Evolutionary conservation across 2,329 filamentous ascomycete genomes (phyloP).

Genomic region (Xylariaceae sp.): DNA sequence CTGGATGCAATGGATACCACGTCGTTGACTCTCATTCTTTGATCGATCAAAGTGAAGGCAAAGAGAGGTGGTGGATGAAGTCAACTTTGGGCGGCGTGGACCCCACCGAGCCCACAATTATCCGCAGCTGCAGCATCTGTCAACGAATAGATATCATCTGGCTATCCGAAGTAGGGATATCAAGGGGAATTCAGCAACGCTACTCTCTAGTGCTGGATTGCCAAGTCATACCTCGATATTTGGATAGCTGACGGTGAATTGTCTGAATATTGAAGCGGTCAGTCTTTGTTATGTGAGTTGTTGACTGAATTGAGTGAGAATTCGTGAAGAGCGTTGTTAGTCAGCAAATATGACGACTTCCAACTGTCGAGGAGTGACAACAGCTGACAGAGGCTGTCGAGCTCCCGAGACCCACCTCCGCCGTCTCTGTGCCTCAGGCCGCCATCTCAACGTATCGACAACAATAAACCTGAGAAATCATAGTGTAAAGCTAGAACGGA

Average conservation of each 20-base stretch:
- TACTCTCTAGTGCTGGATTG: too few relatives aligned
- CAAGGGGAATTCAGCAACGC: too few relatives aligned
- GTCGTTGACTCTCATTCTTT: not conserved
- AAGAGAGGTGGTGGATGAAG: constrained; percentile 13
- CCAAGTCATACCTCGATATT: too few relatives aligned
- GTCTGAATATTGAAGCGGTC: too few relatives aligned
- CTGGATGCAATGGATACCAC: constrained; percentile 14
- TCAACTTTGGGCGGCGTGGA: constrained; percentile 12
- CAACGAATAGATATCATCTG: not conserved
- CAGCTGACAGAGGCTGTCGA: not conserved
- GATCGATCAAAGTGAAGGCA: too few relatives aligned
- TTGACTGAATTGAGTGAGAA: too few relatives aligned
- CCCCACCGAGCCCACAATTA: constrained; percentile 26
- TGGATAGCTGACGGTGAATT: too few relatives aligned
- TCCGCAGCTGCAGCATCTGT: constrained; percentile 16
- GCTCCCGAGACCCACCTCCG: not conserved
- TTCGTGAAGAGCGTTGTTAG: too few relatives aligned
- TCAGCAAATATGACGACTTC: too few relatives aligned
- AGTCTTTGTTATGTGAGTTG: too few relatives aligned
- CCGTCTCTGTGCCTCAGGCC: not conserved
- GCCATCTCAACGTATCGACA: too few relatives aligned
- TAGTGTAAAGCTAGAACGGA: not conserved
- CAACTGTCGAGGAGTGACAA: not conserved
- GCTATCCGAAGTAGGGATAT: not conserved
- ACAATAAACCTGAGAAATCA: not conserved